Evolutionary conservation across 371 early-diverging fungal species (phyloP), one percentile per base, ranked within the genome.

Genomic region (Haplosporangium sp.): DNA sequence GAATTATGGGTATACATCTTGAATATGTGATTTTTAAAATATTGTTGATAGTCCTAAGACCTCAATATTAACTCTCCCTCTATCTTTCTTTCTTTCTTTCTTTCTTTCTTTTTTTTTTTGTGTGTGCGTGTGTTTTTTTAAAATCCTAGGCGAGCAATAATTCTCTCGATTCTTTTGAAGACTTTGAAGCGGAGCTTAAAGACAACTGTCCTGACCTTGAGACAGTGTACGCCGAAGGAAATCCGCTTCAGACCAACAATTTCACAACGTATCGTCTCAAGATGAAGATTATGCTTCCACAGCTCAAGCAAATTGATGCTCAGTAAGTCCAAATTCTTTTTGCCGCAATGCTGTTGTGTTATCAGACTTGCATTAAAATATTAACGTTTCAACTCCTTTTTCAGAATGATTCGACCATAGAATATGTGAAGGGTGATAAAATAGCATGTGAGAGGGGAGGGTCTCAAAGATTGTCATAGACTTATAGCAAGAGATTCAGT

Each of bases 181-280:
- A 94, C 67, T 83, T 98, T 45, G 92, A 95, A 65, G 52, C 69
- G 3, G 90, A 94, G 82, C 86, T 96, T n/a, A 87, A 84, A 15
- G 69, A 86, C 6, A 87, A 94, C 47, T 69, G 83, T 42, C 82
- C 75, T 10, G 84, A 89, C 0, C 83, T 96, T 42, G 82, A 85
- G 35, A 98, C 98, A 0, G 94, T 98, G 5, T 99, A 99, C 83
- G 86, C 98, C 34, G 99, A 99, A 85, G 94, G 95, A 53, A 99
- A 98, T 74, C 99, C 98, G 2, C 83, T 96, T 83, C 96, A 99
- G 83, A 85, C 83, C 27, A 83, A 89, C 7, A 90, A 91, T 69
- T 88, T 89, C 11, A 88, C 95, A 1, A 93, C 91, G 10, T 99
- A 99, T 84, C 88, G 98, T 13, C 87, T 92, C 77, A 97, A 97